Evolutionary conservation across 1,139 yeast genomes (phyloP).

Genomic region (Zhuliangozyma parablackwelliae): DNA sequence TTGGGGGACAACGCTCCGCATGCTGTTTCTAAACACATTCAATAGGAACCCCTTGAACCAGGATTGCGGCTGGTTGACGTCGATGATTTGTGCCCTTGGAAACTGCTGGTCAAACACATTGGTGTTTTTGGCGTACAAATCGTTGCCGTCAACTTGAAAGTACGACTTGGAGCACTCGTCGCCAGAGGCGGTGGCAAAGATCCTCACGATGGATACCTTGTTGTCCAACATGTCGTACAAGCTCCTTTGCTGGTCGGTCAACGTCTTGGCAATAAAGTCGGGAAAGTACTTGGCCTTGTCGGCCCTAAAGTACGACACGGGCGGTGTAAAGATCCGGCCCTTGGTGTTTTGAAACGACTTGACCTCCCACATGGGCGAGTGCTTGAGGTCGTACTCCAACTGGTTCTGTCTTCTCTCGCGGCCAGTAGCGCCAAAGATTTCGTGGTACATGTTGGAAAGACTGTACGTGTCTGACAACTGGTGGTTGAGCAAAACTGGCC

Average conservation of each 20-base stretch:
- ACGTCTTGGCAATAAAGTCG: constrained; percentile 62
- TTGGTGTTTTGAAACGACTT: constrained; percentile 74
- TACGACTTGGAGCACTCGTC: constrained; percentile 62
- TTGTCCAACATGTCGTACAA: constrained; percentile 33
- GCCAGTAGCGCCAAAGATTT: constrained; percentile 35
- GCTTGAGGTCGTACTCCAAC: constrained; percentile 72
- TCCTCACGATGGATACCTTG: constrained; percentile 59
- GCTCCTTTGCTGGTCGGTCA: constrained; percentile 38
- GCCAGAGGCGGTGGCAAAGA: constrained; percentile 70
- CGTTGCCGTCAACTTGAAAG: constrained; percentile 39
- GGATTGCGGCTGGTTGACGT: constrained; percentile 70
- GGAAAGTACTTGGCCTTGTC: constrained; percentile 85
- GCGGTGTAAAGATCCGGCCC: constrained; percentile 83
- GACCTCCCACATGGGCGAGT: constrained; percentile 83
- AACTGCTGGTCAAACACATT: constrained; percentile 26
- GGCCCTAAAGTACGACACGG: constrained; percentile 65
- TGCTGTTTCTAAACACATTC: constrained; percentile 44
- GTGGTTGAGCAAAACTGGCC: constrained; percentile 27
- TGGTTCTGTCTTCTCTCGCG: constrained; percentile 50
- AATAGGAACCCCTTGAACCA: constrained; percentile 62
- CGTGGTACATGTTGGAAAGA: constrained; percentile 18
- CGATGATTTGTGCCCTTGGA: constrained; percentile 65
- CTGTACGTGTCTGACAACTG: constrained; percentile 18
- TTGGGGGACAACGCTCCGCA: constrained; percentile 40
- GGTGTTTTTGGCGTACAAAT: constrained; percentile 31